phyloP scores from a whole-genome alignment of 192 early-diverging fungal genomes.

The Entomortierella chlamydospora region DNA sequence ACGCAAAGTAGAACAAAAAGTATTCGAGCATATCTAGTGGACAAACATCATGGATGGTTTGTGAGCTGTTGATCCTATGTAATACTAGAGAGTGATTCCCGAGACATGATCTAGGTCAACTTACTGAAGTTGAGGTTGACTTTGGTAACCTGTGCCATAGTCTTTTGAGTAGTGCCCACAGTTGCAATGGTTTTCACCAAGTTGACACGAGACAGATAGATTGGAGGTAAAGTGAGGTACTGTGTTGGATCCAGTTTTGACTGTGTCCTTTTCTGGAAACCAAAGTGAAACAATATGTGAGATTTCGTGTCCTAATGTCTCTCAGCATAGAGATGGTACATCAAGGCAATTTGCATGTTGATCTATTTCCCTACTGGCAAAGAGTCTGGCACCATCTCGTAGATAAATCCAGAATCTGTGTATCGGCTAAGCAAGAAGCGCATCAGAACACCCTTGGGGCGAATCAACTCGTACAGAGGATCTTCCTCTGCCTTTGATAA shows the following conservation, averaged over 20 bases:
- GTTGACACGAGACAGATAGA: conserved; percentile 49
- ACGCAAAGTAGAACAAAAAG: conserved; percentile 53
- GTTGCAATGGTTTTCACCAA: conserved; percentile 38
- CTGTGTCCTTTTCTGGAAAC: conserved; percentile 37
- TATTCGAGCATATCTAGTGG: conserved; percentile 54
- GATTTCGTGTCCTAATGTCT: too few relatives aligned
- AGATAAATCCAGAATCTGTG: conserved; percentile 40
- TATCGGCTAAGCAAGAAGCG: conserved; percentile 42
- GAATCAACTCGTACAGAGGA: conserved; percentile 40
- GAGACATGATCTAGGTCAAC: neutral
- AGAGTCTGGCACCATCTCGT: conserved; percentile 46
- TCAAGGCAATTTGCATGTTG: neutral
- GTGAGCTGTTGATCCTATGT: neutral
- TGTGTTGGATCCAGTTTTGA: conserved; percentile 46
- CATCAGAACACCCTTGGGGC: conserved; percentile 37
- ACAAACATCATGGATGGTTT: neutral
- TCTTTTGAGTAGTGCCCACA: conserved; percentile 26
- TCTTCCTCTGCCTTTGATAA: conserved; percentile 49
- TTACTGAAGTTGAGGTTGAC: conserved; percentile 55
- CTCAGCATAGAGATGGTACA: too few relatives aligned
- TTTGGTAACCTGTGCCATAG: conserved; percentile 35
- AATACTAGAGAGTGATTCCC: too few relatives aligned
- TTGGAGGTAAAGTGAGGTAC: conserved; percentile 42
- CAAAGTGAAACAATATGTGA: too few relatives aligned
- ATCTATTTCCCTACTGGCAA: conserved; percentile 22